phyloP scores from a whole-genome alignment of 441 rosid genomes.

The Pelargonium cotyledonis region DNA sequence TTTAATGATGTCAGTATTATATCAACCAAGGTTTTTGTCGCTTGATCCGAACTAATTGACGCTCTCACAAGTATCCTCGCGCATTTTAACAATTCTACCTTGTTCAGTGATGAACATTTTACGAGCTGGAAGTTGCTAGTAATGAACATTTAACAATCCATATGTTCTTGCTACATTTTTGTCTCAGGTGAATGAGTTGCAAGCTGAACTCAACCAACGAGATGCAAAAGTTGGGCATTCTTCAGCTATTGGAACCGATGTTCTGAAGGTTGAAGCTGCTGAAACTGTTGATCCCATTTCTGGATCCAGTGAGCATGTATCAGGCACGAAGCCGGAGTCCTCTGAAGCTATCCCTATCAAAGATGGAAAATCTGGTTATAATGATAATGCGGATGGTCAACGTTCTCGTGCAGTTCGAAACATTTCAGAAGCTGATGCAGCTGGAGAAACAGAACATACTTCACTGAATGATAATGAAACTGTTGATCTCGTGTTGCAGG shows the following conservation, averaged over 20 bases:
- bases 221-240: conserved; percentile 20
- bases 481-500: conserved; percentile 39
- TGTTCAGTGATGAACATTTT: too few species aligned
- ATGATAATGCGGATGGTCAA: conserved; percentile 20
- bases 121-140: background rate
- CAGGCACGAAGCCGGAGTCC: conserved; percentile 30
- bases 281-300: conserved; percentile 16
- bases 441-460: conserved; percentile 64
- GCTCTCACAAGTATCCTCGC: background rate
- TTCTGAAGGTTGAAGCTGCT: conserved; percentile 15
- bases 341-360: conserved; percentile 30
- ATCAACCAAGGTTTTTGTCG: background rate
- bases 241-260: conserved; percentile 18
- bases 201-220: conserved; percentile 28
- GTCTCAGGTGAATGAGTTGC: conserved; percentile 50
- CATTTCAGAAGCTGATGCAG: conserved; percentile 28
- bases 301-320: conserved; percentile 19
- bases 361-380: conserved; percentile 22
- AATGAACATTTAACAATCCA: too few species aligned
- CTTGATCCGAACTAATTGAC: background rate
- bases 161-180: background rate
- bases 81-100: background rate
- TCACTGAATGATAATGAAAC: conserved; percentile 48
- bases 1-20: background rate
- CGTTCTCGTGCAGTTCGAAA: conserved; percentile 22